A percentile compares a stretch with the other conserved stretches of the same genome.
These are phyloP conservation scores for Colletotrichum siamense DNA, from an alignment of 2,329 filamentous ascomycete genomes.

Conservation along the genomic window DNA sequence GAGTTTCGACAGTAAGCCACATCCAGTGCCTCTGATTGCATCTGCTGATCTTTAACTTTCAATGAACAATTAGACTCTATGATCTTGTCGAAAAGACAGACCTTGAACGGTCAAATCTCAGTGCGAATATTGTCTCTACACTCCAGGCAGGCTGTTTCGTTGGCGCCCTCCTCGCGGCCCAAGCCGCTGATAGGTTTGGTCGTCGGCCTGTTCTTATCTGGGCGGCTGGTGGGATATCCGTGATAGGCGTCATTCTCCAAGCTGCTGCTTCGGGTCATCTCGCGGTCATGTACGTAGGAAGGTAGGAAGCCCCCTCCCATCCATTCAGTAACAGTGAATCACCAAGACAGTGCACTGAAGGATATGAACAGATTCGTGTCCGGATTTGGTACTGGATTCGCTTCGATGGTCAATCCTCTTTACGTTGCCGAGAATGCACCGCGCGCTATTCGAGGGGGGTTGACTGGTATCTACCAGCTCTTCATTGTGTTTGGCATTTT, in stretches of 20 bases:
- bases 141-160: conserved; percentile 62
- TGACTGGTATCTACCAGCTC: conserved; percentile 55
- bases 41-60: conserved; percentile 21
- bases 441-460: conserved; percentile 54
- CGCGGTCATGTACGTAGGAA: conserved; percentile 61
- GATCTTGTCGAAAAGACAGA: conserved; percentile 1
- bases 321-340: not conserved
- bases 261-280: conserved; percentile 46
- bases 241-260: conserved; percentile 47
- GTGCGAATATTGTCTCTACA: conserved; percentile 42
- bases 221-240: conserved; percentile 53
- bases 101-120: conserved; percentile 16
- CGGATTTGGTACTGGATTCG: conserved; percentile 55
- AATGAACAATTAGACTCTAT: conserved; percentile 16
- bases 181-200: conserved; percentile 59
- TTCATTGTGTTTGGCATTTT: conserved; percentile 57
- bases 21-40: not conserved
- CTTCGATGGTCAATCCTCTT: conserved; percentile 59
- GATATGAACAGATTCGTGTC: conserved; percentile 54
- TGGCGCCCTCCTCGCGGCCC: conserved; percentile 58
- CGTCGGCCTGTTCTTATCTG: conserved; percentile 54
- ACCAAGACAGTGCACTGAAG: conserved; percentile 42
- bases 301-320: conserved; percentile 26
- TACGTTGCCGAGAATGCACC: conserved; percentile 64
- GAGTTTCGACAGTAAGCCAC: conserved; percentile 24